Conservation (phyloP, 257 asterid genomes). For the Solanum sejunctum region DNA sequence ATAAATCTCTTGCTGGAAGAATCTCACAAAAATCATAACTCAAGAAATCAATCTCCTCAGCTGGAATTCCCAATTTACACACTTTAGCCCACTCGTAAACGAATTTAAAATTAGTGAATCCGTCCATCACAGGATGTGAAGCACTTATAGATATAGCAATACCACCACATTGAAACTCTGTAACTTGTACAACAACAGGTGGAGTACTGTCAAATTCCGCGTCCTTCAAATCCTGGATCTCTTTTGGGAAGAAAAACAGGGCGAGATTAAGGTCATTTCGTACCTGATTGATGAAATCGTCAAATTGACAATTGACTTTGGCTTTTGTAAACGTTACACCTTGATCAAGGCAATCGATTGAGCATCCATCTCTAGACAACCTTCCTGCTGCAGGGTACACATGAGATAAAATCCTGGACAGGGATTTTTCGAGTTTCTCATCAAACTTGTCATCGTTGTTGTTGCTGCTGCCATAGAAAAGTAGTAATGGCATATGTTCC, state of each 20-base stretch:
- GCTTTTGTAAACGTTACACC: constrained; percentile 26
- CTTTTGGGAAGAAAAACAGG: background rate
- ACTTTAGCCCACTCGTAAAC: constrained; percentile 7
- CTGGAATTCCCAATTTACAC: background rate
- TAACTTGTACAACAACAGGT: background rate
- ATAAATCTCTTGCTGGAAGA: background rate
- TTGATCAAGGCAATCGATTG: constrained; percentile 21
- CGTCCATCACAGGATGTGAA: background rate
- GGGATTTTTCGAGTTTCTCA: constrained; percentile 7
- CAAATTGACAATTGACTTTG: background rate
- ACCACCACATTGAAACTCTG: constrained; percentile 7
- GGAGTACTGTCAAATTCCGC: background rate
- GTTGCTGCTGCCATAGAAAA: constrained; percentile 4
- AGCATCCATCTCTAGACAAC: background rate
- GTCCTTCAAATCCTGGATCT: background rate
- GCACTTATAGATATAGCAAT: background rate
- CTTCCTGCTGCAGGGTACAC: constrained; percentile 34
- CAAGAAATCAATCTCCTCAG: background rate
- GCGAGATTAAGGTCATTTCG: background rate
- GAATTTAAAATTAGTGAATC: background rate
- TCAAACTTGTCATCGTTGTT: background rate
- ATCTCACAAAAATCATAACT: background rate
- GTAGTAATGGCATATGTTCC: constrained; percentile 13
- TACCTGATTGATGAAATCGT: background rate
- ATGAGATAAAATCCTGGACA: constrained; percentile 15